These are phyloP conservation scores for Globisporangium recalcitrans DNA, from an alignment of 352 stramenopile genomes.

Conservation along the genomic window DNA sequence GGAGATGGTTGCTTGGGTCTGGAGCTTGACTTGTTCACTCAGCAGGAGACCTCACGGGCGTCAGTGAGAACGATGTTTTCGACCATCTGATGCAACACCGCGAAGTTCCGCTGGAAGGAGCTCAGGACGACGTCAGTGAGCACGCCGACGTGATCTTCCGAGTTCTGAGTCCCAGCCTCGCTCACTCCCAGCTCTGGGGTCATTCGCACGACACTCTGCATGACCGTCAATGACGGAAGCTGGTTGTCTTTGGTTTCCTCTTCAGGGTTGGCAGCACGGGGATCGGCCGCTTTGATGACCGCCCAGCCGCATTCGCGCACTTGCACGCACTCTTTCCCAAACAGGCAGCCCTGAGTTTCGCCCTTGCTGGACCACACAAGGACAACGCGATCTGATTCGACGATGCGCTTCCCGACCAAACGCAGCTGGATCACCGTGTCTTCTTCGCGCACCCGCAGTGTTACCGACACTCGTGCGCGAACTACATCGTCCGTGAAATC, in stretches of 20 bases:
- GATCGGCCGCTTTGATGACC: neutral
- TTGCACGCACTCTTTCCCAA: constrained; percentile 3
- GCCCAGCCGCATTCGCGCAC: constrained; percentile 6
- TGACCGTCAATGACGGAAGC: neutral
- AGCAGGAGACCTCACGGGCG: neutral
- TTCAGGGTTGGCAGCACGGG: neutral
- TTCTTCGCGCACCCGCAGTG: neutral
- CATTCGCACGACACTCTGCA: constrained; percentile 11
- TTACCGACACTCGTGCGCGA: neutral
- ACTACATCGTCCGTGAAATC: neutral
- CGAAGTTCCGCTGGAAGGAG: constrained; percentile 7
- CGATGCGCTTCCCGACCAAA: constrained; percentile 4
- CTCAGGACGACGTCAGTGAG: constrained; percentile 9
- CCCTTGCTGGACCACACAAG: constrained; percentile 1
- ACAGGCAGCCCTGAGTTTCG: neutral
- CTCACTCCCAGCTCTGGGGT: constrained; percentile 1
- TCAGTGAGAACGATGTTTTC: constrained; percentile 4
- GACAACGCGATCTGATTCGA: constrained; percentile 8
- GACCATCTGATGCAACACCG: constrained; percentile 9
- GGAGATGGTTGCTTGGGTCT: no score
- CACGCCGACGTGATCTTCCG: neutral
- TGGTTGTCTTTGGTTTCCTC: neutral
- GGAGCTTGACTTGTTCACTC: no score
- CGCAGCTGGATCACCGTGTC: neutral
- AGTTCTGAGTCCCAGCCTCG: neutral